Percentiles rank a stretch among this genome's conserved stretches.
phyloP scores from a whole-genome alignment of 768 basidiomycete genomes.

The Fomitopsis pulvina region DNA sequence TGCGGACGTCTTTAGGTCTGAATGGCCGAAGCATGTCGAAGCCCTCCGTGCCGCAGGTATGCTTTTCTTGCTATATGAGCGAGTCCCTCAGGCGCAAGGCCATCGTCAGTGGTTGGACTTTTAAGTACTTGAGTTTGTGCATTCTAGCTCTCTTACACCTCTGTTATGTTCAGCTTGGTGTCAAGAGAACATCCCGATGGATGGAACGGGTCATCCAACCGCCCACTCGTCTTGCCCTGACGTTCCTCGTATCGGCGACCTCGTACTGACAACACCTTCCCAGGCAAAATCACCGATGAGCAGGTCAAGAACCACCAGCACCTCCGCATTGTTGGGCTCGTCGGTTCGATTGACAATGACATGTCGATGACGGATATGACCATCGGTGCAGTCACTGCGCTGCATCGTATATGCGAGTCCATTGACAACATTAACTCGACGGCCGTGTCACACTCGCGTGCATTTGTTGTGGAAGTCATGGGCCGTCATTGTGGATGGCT shows the following conservation, averaged over 20 bases:
- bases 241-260: too few species aligned
- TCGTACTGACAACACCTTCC: neutral
- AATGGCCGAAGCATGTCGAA: conserved; percentile 86
- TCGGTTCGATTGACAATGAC: conserved; percentile 98
- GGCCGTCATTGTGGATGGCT: conserved; percentile 99
- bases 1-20: conserved; percentile 86
- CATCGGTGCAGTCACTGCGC: conserved; percentile 91
- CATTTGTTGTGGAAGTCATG: conserved; percentile 99
- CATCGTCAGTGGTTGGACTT: neutral
- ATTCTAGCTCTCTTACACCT: too few species aligned
- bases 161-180: too few species aligned
- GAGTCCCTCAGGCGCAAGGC: too few species aligned
- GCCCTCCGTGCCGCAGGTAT: conserved; percentile 59
- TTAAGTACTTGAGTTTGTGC: neutral
- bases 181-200: too few species aligned
- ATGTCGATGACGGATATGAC: conserved; percentile 98
- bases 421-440: conserved; percentile 99
- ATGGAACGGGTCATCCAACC: too few species aligned
- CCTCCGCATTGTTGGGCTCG: conserved; percentile 95
- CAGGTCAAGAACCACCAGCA: conserved; percentile 71
- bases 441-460: conserved; percentile 90
- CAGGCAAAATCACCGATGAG: conserved; percentile 68
- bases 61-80: conserved; percentile 8
- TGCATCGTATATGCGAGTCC: conserved; percentile 95
- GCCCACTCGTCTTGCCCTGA: too few species aligned